phyloP scores from a whole-genome alignment of 768 basidiomycete species.

The Agaricus sinodeliciosus region DNA sequence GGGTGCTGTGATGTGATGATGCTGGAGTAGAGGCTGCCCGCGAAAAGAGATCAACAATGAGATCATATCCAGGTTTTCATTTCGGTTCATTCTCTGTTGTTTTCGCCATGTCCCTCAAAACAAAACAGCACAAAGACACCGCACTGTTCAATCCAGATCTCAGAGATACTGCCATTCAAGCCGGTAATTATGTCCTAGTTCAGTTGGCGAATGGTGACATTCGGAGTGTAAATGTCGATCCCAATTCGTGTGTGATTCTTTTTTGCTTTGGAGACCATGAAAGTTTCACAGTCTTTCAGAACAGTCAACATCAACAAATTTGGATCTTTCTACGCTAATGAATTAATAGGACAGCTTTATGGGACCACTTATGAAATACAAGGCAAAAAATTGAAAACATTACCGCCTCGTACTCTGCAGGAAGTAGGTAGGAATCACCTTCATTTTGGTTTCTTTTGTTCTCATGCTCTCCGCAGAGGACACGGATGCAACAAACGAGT shows the following conservation, averaged over 20 bases:
- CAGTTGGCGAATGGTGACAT: slow-evolving; percentile 75
- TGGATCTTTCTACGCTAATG: slow-evolving; percentile 73
- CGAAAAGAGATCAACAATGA: background rate
- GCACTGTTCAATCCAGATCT: background rate
- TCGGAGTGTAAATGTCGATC: slow-evolving; percentile 66
- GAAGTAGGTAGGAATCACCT: slow-evolving; percentile 63
- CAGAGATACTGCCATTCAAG: slow-evolving; percentile 35
- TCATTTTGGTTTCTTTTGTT: background rate
- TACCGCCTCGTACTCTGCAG: slow-evolving; percentile 58
- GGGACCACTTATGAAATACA: slow-evolving; percentile 86
- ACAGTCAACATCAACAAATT: slow-evolving; percentile 75
- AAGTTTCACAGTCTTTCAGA: slow-evolving; percentile 30
- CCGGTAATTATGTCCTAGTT: slow-evolving; percentile 75
- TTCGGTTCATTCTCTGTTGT: background rate
- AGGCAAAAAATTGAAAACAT: slow-evolving; percentile 57
- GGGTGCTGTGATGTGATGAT: background rate
- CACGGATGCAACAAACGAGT: slow-evolving; percentile 93
- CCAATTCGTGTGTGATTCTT: slow-evolving; percentile 51
- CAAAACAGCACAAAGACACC: background rate
- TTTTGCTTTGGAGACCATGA: background rate
- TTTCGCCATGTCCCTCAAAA: slow-evolving; percentile 4
- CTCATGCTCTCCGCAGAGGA: slow-evolving; percentile 58
- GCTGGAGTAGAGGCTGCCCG: background rate
- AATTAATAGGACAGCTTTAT: slow-evolving; percentile 77
- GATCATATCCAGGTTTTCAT: slow-evolving; percentile 1